Evolutionary conservation across 2,329 filamentous ascomycete species (phyloP).

Genomic region (Bipolaris victoriae): DNA sequence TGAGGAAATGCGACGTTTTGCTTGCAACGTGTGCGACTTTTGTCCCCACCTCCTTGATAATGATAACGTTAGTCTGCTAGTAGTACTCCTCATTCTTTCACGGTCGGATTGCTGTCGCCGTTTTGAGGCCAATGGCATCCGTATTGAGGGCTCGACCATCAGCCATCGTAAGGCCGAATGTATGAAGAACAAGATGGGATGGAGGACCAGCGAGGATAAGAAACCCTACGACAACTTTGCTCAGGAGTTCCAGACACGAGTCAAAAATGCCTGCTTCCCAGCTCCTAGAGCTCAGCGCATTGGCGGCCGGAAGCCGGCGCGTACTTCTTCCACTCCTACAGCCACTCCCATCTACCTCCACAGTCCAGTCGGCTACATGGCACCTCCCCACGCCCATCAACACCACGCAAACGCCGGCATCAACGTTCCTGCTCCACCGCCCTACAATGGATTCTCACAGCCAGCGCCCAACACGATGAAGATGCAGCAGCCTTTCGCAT

Average conservation of each 20-base stretch:
- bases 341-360: slow-evolving; percentile 24
- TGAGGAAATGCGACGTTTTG: slow-evolving; percentile 41
- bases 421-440: slow-evolving; percentile 26
- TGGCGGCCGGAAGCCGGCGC: slow-evolving; percentile 24
- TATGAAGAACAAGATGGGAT: slow-evolving; percentile 48
- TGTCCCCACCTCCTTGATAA: slow-evolving; percentile 49
- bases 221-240: slow-evolving; percentile 47
- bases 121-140: slow-evolving; percentile 47
- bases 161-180: slow-evolving; percentile 47
- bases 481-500: slow-evolving; percentile 6
- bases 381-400: slow-evolving; percentile 27
- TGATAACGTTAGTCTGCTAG: slow-evolving; percentile 46
- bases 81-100: slow-evolving; percentile 45
- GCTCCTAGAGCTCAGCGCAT: slow-evolving; percentile 33
- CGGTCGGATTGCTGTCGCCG: slow-evolving; percentile 45
- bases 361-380: slow-evolving; percentile 29
- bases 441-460: slow-evolving; percentile 21
- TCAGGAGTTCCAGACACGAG: slow-evolving; percentile 43
- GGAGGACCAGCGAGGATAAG: slow-evolving; percentile 41
- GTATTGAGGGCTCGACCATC: slow-evolving; percentile 48
- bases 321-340: slow-evolving; percentile 29
- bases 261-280: slow-evolving; percentile 44
- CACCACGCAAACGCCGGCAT: slow-evolving; percentile 26
- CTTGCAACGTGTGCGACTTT: slow-evolving; percentile 46
- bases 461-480: slow-evolving; percentile 11